phyloP scores from a whole-genome alignment of 257 asterid genomes.

The Linaria vulgaris region DNA sequence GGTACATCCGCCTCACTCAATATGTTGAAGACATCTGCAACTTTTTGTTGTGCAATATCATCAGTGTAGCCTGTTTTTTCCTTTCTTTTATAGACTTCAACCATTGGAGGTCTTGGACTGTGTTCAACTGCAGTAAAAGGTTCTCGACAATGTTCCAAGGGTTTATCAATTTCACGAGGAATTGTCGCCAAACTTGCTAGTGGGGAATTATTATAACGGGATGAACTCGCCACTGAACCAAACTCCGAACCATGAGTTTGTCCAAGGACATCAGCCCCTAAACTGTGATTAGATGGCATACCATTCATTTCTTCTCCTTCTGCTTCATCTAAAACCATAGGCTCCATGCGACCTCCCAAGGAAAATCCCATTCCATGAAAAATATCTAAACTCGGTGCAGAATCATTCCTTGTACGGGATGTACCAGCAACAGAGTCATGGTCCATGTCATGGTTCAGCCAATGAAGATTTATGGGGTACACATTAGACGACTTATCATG shows the following conservation, averaged over 20 bases:
- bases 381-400: constrained; percentile 34
- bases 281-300: constrained; percentile 31
- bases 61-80: no score
- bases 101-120: no score
- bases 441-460: constrained; percentile 24
- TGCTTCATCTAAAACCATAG: constrained; percentile 48
- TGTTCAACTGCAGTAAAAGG: no score
- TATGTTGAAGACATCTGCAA: no score
- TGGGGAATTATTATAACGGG: constrained; percentile 12
- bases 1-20: constrained; percentile 23
- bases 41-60: no score
- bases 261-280: no score
- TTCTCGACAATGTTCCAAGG: constrained; percentile 25
- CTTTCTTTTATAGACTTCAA: no score
- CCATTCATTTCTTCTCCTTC: constrained; percentile 36
- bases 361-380: constrained; percentile 39
- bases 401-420: constrained; percentile 21
- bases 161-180: constrained; percentile 25
- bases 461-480: constrained; percentile 10
- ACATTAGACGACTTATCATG: constrained; percentile 29
- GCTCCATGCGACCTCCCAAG: constrained; percentile 61
- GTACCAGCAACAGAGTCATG: constrained; percentile 27
- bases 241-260: no score
- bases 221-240: no score
- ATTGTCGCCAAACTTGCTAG: constrained; percentile 26